These are phyloP conservation scores for Talaromyces liani DNA, from an alignment of 495 filamentous ascomycete species.

Conservation along the genomic window DNA sequence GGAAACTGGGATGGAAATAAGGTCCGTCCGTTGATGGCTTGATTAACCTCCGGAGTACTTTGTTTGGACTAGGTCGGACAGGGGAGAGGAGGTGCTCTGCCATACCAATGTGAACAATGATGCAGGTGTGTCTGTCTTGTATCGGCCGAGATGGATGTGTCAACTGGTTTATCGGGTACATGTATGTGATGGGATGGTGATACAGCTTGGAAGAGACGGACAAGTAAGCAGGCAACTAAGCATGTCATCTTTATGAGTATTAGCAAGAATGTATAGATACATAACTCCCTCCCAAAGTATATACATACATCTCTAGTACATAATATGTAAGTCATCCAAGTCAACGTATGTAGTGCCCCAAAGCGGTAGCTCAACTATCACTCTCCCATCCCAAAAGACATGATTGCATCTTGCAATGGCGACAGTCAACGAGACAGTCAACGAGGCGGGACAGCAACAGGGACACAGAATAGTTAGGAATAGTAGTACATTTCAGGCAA, in stretches of 20 bases:
- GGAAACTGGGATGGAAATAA: neutral
- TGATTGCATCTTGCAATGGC: neutral
- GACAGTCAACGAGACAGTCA: neutral
- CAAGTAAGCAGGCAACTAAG: neutral
- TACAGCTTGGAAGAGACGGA: neutral
- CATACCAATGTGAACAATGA: neutral
- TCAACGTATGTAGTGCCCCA: neutral
- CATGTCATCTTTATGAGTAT: neutral
- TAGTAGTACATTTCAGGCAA: neutral
- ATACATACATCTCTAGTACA: neutral
- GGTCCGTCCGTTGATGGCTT: neutral
- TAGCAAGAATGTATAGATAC: neutral
- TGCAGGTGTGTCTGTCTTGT: neutral
- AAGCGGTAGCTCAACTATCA: neutral
- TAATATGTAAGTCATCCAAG: neutral
- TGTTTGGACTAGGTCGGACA: neutral
- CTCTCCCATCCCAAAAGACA: neutral
- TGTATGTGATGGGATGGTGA: neutral
- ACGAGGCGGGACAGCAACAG: neutral
- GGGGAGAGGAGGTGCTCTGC: neutral
- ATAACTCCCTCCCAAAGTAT: neutral
- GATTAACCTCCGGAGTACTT: neutral
- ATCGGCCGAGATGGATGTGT: neutral
- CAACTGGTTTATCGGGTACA: neutral
- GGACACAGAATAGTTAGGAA: neutral